These are phyloP conservation scores for Tricholoma furcatifolium DNA, from an alignment of 768 basidiomycete genomes.

Conservation along the genomic window DNA sequence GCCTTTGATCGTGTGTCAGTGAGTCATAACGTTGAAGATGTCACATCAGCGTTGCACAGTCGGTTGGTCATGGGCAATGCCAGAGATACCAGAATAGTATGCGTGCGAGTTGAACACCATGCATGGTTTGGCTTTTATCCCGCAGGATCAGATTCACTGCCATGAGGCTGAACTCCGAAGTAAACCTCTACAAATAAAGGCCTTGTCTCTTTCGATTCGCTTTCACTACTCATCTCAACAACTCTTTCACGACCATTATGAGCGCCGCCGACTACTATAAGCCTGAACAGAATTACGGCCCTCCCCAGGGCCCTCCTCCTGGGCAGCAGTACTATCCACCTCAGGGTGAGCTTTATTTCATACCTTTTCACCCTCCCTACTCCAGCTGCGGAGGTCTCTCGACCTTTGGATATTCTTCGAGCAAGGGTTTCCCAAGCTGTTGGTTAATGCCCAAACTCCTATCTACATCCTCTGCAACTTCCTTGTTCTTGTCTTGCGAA, in stretches of 20 bases:
- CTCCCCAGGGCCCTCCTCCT: constrained; percentile 43
- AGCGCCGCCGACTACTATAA: constrained; percentile 77
- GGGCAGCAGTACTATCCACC: constrained; percentile 22
- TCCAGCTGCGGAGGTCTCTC: background rate
- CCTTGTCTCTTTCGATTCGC: constrained; percentile 5
- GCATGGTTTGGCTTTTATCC: too few species aligned
- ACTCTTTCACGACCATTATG: constrained; percentile 37
- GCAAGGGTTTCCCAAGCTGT: background rate
- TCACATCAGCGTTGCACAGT: too few species aligned
- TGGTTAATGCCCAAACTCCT: too few species aligned
- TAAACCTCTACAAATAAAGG: constrained; percentile 30
- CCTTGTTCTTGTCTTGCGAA: too few species aligned
- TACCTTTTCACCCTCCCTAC: background rate
- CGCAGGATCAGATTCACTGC: background rate
- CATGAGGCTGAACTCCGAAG: background rate
- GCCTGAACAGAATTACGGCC: constrained; percentile 53
- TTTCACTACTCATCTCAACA: constrained; percentile 15
- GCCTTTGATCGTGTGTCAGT: too few species aligned
- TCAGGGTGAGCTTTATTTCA: constrained; percentile 9
- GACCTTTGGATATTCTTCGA: background rate
- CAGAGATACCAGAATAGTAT: too few species aligned
- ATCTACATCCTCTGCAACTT: too few species aligned
- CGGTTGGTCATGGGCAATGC: too few species aligned
- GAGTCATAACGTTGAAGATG: too few species aligned
- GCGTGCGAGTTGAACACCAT: too few species aligned